Evolutionary conservation across 192 early-diverging fungal genomes (phyloP).

Genomic region (Tieghemiomyces parasiticus): DNA sequence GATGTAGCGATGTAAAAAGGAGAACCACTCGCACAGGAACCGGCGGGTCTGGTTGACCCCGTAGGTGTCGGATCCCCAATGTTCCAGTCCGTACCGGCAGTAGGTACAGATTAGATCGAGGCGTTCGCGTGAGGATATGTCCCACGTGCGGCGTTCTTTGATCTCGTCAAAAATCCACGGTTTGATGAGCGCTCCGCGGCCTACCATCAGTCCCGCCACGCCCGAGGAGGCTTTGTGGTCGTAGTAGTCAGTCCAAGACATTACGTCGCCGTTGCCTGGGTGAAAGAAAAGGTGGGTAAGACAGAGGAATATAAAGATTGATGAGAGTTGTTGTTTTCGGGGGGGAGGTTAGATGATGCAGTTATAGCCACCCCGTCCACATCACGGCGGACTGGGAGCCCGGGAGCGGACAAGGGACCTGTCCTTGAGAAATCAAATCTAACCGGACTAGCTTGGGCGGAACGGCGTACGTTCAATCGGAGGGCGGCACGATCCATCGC

Average conservation of each 20-base stretch:
- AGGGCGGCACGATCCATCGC: too few species aligned
- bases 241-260: conserved; percentile 76
- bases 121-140: conserved; percentile 79
- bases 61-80: conserved; percentile 83
- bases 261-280: conserved; percentile 74
- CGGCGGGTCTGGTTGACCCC: conserved; percentile 75
- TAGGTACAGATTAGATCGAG: conserved; percentile 79
- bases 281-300: conserved; percentile 7
- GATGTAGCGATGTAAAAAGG: conserved; percentile 62
- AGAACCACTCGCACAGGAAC: conserved; percentile 69
- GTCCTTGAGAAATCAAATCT: too few species aligned
- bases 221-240: conserved; percentile 38
- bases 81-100: conserved; percentile 76
- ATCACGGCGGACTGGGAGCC: too few species aligned
- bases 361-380: too few species aligned
- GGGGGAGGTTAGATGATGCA: too few species aligned
- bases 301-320: conserved; percentile 1
- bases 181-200: conserved; percentile 84
- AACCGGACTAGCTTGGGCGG: too few species aligned
- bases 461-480: too few species aligned
- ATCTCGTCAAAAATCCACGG: conserved; percentile 98
- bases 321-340: too few species aligned
- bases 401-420: too few species aligned
- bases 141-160: conserved; percentile 68
- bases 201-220: conserved; percentile 84